Percentiles rank a stretch among this genome's conserved stretches.
These are phyloP conservation scores for Stygiomarasmius scandens DNA, from an alignment of 1,284 basidiomycete genomes.

Conservation along the genomic window DNA sequence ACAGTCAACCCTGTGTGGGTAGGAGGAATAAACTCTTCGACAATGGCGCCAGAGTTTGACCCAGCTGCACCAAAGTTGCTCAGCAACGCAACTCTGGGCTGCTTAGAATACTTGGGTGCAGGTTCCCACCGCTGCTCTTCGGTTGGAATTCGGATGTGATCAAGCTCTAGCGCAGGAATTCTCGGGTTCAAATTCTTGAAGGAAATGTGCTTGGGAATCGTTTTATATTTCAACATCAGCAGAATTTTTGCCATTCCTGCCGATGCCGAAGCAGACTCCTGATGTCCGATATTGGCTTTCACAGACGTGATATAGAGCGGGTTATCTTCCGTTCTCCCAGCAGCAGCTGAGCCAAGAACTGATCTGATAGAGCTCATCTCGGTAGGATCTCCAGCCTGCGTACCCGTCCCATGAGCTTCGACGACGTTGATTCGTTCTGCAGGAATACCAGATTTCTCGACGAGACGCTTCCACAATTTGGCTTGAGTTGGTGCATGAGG, in stretches of 20 bases:
- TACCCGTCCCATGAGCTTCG: slow-evolving; percentile 74
- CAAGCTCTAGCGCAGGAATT: slow-evolving; percentile 49
- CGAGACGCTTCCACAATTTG: slow-evolving; percentile 50
- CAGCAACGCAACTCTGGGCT: slow-evolving; percentile 52
- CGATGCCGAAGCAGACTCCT: slow-evolving; percentile 73
- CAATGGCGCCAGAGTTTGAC: slow-evolving; percentile 62
- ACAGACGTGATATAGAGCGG: slow-evolving; percentile 66
- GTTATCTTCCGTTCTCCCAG: slow-evolving; percentile 37
- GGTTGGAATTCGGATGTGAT: slow-evolving; percentile 54
- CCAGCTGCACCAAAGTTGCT: slow-evolving; percentile 78
- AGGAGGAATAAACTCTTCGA: slow-evolving; percentile 49
- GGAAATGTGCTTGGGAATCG: slow-evolving; percentile 64
- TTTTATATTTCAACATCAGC: slow-evolving; percentile 60
- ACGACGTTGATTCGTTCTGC: slow-evolving; percentile 55
- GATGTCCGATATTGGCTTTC: slow-evolving; percentile 73
- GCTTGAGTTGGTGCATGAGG: slow-evolving; percentile 65
- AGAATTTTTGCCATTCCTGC: slow-evolving; percentile 72
- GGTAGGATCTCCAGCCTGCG: slow-evolving; percentile 67
- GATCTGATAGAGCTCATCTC: slow-evolving; percentile 63
- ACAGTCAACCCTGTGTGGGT: too few species aligned
- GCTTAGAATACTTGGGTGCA: slow-evolving; percentile 31
- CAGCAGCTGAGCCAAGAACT: slow-evolving; percentile 46
- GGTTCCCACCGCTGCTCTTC: slow-evolving; percentile 43
- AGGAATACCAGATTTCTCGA: slow-evolving; percentile 45
- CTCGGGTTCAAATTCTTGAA: slow-evolving; percentile 56